Conservation (phyloP, 2,329 filamentous ascomycete species). For the Zalaria sp. region DNA sequence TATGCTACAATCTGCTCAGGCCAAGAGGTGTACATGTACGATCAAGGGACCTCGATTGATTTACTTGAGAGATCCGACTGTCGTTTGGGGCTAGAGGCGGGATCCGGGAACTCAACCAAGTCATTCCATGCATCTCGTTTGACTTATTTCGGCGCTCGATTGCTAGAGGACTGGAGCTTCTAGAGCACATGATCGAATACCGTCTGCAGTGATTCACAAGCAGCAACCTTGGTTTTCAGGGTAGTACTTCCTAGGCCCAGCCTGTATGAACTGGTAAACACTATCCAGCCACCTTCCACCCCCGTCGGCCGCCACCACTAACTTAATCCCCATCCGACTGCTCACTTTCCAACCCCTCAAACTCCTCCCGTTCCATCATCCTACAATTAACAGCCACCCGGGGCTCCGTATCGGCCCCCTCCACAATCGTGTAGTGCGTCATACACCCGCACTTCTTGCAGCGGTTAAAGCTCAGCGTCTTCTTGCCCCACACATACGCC, state of each 20-base stretch:
- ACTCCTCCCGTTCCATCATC: background rate
- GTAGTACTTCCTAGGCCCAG: background rate
- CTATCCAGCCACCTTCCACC: background rate
- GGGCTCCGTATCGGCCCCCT: background rate
- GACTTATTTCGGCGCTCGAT: background rate
- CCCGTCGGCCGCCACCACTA: background rate
- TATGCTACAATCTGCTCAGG: too few species aligned
- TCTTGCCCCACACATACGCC: slow-evolving; percentile 7
- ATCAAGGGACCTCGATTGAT: too few species aligned
- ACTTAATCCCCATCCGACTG: background rate
- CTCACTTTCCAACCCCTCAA: background rate
- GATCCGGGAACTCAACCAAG: background rate
- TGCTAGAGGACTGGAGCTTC: background rate
- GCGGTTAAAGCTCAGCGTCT: slow-evolving; percentile 7
- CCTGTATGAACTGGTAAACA: background rate
- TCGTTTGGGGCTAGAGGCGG: too few species aligned
- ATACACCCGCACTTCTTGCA: slow-evolving; percentile 8
- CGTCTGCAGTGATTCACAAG: background rate
- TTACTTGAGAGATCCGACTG: too few species aligned
- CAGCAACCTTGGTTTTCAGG: background rate
- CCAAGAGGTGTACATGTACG: too few species aligned
- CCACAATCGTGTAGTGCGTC: background rate
- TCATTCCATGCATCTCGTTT: background rate
- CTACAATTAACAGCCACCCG: background rate
- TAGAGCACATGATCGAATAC: background rate